Percentiles rank a stretch among this genome's conserved stretches.
Evolutionary conservation across 2,329 filamentous ascomycete species (phyloP).

Genomic region (Hortaea sp.): DNA sequence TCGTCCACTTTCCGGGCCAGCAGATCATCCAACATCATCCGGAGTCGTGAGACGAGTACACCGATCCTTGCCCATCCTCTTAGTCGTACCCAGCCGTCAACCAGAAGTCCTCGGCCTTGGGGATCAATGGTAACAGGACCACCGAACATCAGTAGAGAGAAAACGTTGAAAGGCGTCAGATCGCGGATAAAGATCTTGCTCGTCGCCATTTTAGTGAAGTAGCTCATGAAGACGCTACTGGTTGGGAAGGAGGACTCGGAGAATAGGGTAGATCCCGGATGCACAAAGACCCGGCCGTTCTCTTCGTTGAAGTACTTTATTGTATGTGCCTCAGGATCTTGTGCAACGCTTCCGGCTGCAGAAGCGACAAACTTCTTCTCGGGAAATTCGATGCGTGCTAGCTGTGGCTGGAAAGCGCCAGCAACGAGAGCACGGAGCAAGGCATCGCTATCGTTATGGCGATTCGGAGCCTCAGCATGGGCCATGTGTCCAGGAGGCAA

Average conservation of each 20-base stretch:
- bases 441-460: slow-evolving; percentile 37
- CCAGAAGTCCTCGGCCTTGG: slow-evolving; percentile 71
- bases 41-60: slow-evolving; percentile 71
- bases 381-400: slow-evolving; percentile 84
- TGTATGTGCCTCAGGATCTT: slow-evolving; percentile 82
- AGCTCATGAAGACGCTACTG: slow-evolving; percentile 69
- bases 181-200: slow-evolving; percentile 88
- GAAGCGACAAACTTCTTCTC: slow-evolving; percentile 91
- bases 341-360: slow-evolving; percentile 77
- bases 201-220: slow-evolving; percentile 86
- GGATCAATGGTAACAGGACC: slow-evolving; percentile 81
- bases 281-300: slow-evolving; percentile 81
- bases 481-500: slow-evolving; percentile 32
- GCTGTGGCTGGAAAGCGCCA: slow-evolving; percentile 58
- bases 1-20: slow-evolving; percentile 73
- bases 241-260: slow-evolving; percentile 67
- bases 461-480: slow-evolving; percentile 31
- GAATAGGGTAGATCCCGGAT: slow-evolving; percentile 81
- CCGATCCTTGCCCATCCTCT: slow-evolving; percentile 92
- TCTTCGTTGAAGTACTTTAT: slow-evolving; percentile 88
- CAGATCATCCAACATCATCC: slow-evolving; percentile 77
- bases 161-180: slow-evolving; percentile 85
- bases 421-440: slow-evolving; percentile 41
- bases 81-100: slow-evolving; percentile 82
- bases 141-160: slow-evolving; percentile 77